Evolutionary conservation across 805 yeast genomes (phyloP).

Genomic region (Hanseniaspora jakobsenii): DNA sequence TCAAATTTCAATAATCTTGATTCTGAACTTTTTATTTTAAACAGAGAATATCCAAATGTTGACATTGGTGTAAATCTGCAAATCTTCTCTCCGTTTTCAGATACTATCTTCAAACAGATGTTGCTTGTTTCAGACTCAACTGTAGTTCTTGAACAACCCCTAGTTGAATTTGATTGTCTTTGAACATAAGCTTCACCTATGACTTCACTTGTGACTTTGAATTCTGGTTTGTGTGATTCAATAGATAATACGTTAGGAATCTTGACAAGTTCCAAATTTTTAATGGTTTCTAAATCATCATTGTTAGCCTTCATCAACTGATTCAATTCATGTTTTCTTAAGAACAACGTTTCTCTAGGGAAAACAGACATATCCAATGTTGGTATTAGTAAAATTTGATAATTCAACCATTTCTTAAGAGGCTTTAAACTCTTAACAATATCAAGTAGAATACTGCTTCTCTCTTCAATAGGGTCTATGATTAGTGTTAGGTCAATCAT

Average conservation of each 20-base stretch:
- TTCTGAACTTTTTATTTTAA: conserved; percentile 29
- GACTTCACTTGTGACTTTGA: conserved; percentile 4
- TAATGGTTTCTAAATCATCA: conserved; percentile 22
- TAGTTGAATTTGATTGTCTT: conserved; percentile 27
- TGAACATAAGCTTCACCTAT: conserved; percentile 57
- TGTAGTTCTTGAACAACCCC: conserved; percentile 18
- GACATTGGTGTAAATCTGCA: conserved; percentile 64
- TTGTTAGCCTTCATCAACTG: conserved; percentile 24
- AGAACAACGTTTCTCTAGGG: conserved; percentile 49
- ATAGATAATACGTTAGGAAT: conserved; percentile 39
- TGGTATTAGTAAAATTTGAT: conserved; percentile 51
- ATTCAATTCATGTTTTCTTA: conserved; percentile 33
- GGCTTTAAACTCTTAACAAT: conserved; percentile 30
- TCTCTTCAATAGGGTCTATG: conserved; percentile 61
- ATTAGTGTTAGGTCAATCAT: conserved; percentile 46
- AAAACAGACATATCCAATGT: conserved; percentile 31
- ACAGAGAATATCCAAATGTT: conserved; percentile 72
- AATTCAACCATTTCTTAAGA: conserved; percentile 32
- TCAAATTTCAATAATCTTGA: conserved; percentile 19
- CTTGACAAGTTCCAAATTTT: conserved; percentile 21
- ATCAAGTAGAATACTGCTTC: conserved; percentile 50
- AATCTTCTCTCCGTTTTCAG: conserved; percentile 18
- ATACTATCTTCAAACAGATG: conserved; percentile 39
- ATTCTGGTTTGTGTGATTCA: conserved; percentile 17
- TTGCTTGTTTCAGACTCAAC: conserved; percentile 34